Conservation (phyloP, 768 basidiomycete species). For the Daedaleopsis nitida region DNA sequence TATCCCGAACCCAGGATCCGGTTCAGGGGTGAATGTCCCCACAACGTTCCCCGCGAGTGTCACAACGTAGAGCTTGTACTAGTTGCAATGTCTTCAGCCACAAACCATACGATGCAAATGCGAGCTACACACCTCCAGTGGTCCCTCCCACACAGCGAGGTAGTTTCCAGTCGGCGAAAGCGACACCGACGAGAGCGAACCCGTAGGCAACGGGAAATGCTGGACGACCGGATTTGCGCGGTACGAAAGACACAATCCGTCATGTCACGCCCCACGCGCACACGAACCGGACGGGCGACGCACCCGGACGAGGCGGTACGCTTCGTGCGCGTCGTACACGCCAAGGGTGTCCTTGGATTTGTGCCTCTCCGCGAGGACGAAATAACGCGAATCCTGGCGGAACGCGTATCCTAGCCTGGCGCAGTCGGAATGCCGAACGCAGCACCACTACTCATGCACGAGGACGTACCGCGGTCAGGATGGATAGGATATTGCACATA, state of each 20-base stretch:
- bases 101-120: background rate
- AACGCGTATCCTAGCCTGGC: slow-evolving; percentile 68
- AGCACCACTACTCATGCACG: background rate
- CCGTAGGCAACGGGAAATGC: slow-evolving; percentile 85
- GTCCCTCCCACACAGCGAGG: slow-evolving; percentile 82
- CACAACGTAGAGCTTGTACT: slow-evolving; percentile 80
- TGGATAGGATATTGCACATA: slow-evolving; percentile 87
- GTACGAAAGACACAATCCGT: background rate
- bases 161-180: slow-evolving; percentile 78
- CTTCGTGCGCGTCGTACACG: slow-evolving; percentile 74
- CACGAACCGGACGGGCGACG: slow-evolving; percentile 24
- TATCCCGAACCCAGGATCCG: slow-evolving; percentile 85
- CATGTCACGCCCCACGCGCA: background rate
- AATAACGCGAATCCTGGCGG: slow-evolving; percentile 78
- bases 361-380: slow-evolving; percentile 85
- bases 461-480: slow-evolving; percentile 68
- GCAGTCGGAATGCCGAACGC: background rate
- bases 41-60: slow-evolving; percentile 65
- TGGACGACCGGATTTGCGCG: slow-evolving; percentile 36
- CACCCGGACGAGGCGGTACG: slow-evolving; percentile 76
- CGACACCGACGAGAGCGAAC: slow-evolving; percentile 67
- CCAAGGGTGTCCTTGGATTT: slow-evolving; percentile 87
- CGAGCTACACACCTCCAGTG: slow-evolving; percentile 60
- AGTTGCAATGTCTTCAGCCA: background rate
- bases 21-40: slow-evolving; percentile 67